Base-by-base conservation (phyloP, 2,329 filamentous ascomycete species). In the Pleurostoma richardsiae region DNA sequence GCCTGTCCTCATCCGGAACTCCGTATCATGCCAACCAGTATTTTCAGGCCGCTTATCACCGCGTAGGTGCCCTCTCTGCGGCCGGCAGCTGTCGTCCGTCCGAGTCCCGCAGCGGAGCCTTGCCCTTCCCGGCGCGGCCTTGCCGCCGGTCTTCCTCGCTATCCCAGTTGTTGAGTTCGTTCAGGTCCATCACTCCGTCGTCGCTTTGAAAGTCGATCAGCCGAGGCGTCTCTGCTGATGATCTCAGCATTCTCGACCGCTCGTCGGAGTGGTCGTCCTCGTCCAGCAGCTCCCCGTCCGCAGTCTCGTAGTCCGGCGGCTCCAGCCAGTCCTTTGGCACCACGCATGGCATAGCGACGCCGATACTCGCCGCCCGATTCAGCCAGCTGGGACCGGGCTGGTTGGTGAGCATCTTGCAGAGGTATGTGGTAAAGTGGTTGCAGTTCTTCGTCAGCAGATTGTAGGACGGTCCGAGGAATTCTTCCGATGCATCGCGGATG, bases 391-490 rank as follows among this genome's bases (percentile, higher is more conserved):
- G 89, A 0, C 86, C 86, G 1, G 82, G 71, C 41, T 80, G 77
- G 5, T 83, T 81, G 2, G 87, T 92, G 46, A 95, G 74, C 54
- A 79, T 80, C 61, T 85, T 74, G 65, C 86, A 90, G 19, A 95
- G 76, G 57, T 86, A 82, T 26, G 82, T 82, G 3, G 88, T 92
- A 63, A 95, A 95, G 63, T 95, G 89, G 63, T 95, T 95, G 76
- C 89, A 95, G 65, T 95, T 95, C 56, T 83, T 83, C 26, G 84
- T 90, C 40, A 95, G 74, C 10, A 95, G 77, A 59, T 94, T 92
- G 66, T 95, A 94, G 10, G 79, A 78, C 0, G 83, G 83, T 28
- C 89, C 89, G 47, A 83, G 76, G 57, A 94, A 95, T 54, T 84
- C 76, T 39, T 85, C 77, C 1, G 85, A 88, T 10, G 84, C 85